Evolutionary conservation across 2,329 filamentous ascomycete species (phyloP).

Genomic region (Rachicladosporium sp.): DNA sequence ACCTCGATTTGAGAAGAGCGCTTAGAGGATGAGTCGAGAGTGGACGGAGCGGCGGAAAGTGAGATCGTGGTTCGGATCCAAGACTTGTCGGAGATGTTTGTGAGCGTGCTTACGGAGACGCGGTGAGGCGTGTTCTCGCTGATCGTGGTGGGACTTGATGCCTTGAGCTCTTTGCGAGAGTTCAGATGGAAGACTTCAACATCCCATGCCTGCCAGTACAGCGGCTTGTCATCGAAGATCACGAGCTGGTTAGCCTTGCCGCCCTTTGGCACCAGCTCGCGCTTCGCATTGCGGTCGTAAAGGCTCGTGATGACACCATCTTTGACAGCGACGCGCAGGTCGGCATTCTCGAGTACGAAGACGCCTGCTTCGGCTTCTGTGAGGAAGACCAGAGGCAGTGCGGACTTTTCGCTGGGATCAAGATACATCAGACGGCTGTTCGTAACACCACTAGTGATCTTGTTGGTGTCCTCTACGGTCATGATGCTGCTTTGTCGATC

Average conservation of each 20-base stretch:
- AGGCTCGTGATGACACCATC: slow-evolving; percentile 73
- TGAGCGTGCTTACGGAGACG: slow-evolving; percentile 72
- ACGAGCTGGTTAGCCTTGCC: slow-evolving; percentile 82
- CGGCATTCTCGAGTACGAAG: slow-evolving; percentile 68
- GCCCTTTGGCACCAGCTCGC: slow-evolving; percentile 62
- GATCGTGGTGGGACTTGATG: slow-evolving; percentile 55
- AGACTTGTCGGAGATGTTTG: slow-evolving; percentile 75
- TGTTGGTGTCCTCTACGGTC: not conserved
- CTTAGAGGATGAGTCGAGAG: slow-evolving; percentile 34
- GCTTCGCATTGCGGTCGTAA: slow-evolving; percentile 57
- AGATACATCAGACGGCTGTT: not conserved
- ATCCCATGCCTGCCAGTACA: slow-evolving; percentile 98
- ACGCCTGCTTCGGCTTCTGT: slow-evolving; percentile 35
- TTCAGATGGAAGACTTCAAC: slow-evolving; percentile 93
- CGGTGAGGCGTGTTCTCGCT: slow-evolving; percentile 59
- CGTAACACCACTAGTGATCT: too few relatives aligned
- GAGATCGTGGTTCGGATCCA: slow-evolving; percentile 79
- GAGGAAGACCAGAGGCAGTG: slow-evolving; percentile 24
- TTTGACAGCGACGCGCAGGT: slow-evolving; percentile 60
- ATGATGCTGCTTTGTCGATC: slow-evolving; percentile 33
- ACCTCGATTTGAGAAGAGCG: slow-evolving; percentile 63
- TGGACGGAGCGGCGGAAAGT: slow-evolving; percentile 48
- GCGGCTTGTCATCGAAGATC: slow-evolving; percentile 90
- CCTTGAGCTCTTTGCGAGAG: slow-evolving; percentile 61
- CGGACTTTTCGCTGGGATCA: not conserved